Base-by-base conservation (phyloP, 352 stramenopile genomes). In the Phytopythium helicoides region DNA sequence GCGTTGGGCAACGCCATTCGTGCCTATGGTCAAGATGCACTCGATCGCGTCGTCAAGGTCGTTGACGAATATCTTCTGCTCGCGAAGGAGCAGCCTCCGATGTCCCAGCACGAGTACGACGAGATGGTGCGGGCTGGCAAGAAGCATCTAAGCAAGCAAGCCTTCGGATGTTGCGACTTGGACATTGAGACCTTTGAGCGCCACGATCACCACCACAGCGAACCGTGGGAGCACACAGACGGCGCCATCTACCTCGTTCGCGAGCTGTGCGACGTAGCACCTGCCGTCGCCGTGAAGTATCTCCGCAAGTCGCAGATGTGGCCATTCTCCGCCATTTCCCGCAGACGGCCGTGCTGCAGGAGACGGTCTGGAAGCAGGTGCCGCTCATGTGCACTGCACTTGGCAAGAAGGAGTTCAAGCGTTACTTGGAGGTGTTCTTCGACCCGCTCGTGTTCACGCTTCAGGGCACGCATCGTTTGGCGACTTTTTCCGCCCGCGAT, bases 241-340 rank as follows among this genome's bases (percentile, higher is more conserved):
- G 96, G 96, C 19, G 96, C 90, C 11, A 84, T 98, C 47, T 99
- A 98, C 65, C 75, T 99, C 57, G 75, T 98, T 26, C 84, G 94
- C 12, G 95, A 99, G 62, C 73, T 98, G 16, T 96, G 84, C 33
- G 40, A 36, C 16, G 75, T 89, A 3, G 71, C 75, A 2, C 80
- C 81, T 5, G 72, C 86, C 1, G 28, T 77, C 3, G 82, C 67
- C 6, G 62, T 89, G 15, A 62, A 54, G 21, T 70, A 73, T 37
- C 71, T 93, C 74, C 82, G 9, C 52, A 65, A 5, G 64, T 92
- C 25, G 86, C 81, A 3, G 81, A 93, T 36, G 69, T 87, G 10
- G 76, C 81, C 11, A 90, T 91, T 33, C 65, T 93, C 33, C 79
- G 78, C 36, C 78, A 91, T 47, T 90, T 89, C 35, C 77, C 81